These are phyloP conservation scores for Grifola frondosa DNA, from an alignment of 1,284 basidiomycete species.

Conservation along the genomic window DNA sequence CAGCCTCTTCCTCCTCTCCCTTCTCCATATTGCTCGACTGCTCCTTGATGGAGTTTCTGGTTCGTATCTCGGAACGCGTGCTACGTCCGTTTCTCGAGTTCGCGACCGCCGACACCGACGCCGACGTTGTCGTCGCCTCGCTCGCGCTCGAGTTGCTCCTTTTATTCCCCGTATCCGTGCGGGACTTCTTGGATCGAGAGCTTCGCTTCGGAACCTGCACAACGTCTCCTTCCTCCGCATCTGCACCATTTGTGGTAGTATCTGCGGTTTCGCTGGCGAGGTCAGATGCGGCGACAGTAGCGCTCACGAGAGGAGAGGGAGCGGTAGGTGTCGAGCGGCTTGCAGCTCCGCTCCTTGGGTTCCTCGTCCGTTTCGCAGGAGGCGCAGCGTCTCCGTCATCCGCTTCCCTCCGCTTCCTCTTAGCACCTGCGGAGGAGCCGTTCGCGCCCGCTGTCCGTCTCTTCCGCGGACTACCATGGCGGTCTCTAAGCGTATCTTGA, in stretches of 20 bases:
- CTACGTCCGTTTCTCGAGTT: slow-evolving; percentile 11
- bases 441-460: slow-evolving; percentile 30
- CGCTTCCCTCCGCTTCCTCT: slow-evolving; percentile 57
- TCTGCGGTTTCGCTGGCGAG: slow-evolving; percentile 18
- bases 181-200: slow-evolving; percentile 29
- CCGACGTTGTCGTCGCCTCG: slow-evolving; percentile 32
- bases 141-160: slow-evolving; percentile 33
- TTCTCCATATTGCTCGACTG: slow-evolving; percentile 1
- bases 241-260: slow-evolving; percentile 23
- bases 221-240: slow-evolving; percentile 21
- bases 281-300: slow-evolving; percentile 23
- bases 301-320: slow-evolving; percentile 28
- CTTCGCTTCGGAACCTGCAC: slow-evolving; percentile 27
- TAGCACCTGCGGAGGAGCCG: slow-evolving; percentile 40
- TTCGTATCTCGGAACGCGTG: slow-evolving; percentile 1
- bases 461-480: slow-evolving; percentile 36
- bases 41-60: not conserved
- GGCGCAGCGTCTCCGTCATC: slow-evolving; percentile 68
- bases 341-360: slow-evolving; percentile 39
- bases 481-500: slow-evolving; percentile 13
- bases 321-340: slow-evolving; percentile 20
- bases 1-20: slow-evolving; percentile 6
- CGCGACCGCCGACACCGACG: slow-evolving; percentile 31
- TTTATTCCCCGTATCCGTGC: slow-evolving; percentile 17
- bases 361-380: slow-evolving; percentile 65